phyloP scores from a whole-genome alignment of 441 rosid genomes.

The Flueggea neowawraea region DNA sequence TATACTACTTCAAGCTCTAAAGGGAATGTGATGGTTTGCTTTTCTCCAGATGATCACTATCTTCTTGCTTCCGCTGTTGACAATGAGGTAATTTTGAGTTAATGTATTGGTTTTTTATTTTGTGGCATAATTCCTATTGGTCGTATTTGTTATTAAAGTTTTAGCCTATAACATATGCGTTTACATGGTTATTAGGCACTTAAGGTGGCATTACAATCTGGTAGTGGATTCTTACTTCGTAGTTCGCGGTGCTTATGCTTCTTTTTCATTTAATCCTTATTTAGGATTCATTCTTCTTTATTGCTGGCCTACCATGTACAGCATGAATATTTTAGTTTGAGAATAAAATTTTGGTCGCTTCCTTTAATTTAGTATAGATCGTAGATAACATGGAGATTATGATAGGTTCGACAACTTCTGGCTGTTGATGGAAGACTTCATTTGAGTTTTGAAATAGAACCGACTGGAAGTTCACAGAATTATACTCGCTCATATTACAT shows the following conservation, averaged over 20 bases:
- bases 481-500: constrained; percentile 95
- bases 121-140: too few relatives aligned
- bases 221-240: too few relatives aligned
- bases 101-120: neutral
- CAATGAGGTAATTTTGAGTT: constrained; percentile 67
- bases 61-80: constrained; percentile 95
- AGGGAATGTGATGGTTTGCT: constrained; percentile 99
- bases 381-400: constrained; percentile 10
- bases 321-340: constrained; percentile 9
- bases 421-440: constrained; percentile 89
- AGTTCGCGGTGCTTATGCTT: neutral
- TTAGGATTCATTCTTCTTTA: constrained; percentile 5
- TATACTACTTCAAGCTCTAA: constrained; percentile 75
- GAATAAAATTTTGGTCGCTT: neutral
- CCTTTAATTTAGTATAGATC: neutral
- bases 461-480: constrained; percentile 82
- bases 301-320: neutral
- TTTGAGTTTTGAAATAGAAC: constrained; percentile 64
- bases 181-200: too few relatives aligned
- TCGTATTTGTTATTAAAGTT: too few relatives aligned
- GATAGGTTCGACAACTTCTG: constrained; percentile 85
- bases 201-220: too few relatives aligned
- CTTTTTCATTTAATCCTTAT: neutral
- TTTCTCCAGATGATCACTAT: constrained; percentile 96
- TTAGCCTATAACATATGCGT: too few relatives aligned